phyloP scores from a whole-genome alignment of 345 rosid species.

The Eucalyptus viminalis region DNA sequence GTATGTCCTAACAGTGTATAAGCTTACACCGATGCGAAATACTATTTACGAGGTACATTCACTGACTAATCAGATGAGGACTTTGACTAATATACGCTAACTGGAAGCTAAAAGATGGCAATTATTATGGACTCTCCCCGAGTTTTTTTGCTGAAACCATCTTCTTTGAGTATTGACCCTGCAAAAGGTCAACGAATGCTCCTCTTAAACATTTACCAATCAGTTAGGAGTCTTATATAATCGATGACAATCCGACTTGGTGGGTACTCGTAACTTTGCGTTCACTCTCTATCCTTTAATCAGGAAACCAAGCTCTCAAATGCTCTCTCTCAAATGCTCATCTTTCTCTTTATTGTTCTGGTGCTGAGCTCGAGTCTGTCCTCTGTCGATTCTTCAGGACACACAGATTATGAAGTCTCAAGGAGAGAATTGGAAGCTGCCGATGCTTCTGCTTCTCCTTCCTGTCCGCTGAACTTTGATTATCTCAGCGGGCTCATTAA shows the following conservation, averaged over 20 bases:
- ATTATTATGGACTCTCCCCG: not conserved
- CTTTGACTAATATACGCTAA: not conserved
- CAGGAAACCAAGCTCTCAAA: not conserved
- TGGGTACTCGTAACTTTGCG: not conserved
- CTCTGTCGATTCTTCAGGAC: not conserved
- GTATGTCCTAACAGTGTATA: not conserved
- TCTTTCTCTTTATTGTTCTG: not conserved
- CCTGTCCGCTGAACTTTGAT: constrained; percentile 59
- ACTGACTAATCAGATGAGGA: not conserved
- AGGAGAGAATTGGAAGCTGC: not conserved
- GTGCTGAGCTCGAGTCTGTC: not conserved
- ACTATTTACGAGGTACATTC: not conserved
- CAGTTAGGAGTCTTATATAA: not conserved
- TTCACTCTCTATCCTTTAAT: not conserved
- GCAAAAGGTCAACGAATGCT: not conserved
- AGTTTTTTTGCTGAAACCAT: not conserved
- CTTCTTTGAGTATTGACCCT: not conserved
- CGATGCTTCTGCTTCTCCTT: not conserved
- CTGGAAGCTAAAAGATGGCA: not conserved
- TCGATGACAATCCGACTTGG: not conserved
- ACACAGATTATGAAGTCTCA: not conserved
- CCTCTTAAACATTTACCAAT: not conserved
- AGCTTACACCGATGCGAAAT: not conserved
- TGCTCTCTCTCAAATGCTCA: not conserved
- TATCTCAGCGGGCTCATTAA: constrained; percentile 10